A percentile compares a stretch with the other conserved stretches of the same genome.
phyloP scores from a whole-genome alignment of 2,329 filamentous ascomycete genomes.

The Penicillium freii region DNA sequence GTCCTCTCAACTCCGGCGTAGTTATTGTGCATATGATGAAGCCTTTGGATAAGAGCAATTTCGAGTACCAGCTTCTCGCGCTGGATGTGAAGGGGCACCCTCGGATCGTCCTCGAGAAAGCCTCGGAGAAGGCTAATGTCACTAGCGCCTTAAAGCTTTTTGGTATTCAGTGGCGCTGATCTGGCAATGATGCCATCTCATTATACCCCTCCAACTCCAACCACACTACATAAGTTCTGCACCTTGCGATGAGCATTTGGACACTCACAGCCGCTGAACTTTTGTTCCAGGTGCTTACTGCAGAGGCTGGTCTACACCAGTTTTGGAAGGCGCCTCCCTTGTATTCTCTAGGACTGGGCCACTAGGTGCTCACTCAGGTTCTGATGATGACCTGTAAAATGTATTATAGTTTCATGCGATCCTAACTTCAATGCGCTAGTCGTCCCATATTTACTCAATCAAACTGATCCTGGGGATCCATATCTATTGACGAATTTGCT shows the following conservation, averaged over 20 bases:
- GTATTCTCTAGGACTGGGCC: constrained; percentile 14
- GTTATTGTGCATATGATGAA: constrained; percentile 78
- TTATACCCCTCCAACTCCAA: neutral
- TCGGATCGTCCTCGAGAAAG: constrained; percentile 48
- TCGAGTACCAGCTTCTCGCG: constrained; percentile 75
- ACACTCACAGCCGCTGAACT: neutral
- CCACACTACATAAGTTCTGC: neutral
- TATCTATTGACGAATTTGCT: neutral
- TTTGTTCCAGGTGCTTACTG: neutral
- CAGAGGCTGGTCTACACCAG: neutral
- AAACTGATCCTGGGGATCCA: neutral
- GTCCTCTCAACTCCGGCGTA: constrained; percentile 68
- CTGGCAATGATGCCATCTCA: neutral
- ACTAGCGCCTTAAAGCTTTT: constrained; percentile 50
- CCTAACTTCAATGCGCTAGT: neutral
- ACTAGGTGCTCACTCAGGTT: constrained; percentile 1
- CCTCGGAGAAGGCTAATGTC: constrained; percentile 40
- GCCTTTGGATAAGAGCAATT: constrained; percentile 62
- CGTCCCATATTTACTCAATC: neutral
- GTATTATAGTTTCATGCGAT: constrained; percentile 18
- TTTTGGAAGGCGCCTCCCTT: neutral
- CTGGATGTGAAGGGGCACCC: constrained; percentile 70
- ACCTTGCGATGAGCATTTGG: neutral
- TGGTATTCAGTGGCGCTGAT: constrained; percentile 48
- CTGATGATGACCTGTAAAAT: constrained; percentile 11